Evolutionary conservation across 73 alveolate genomes (phyloP), one percentile per base, ranked within the genome.

Genomic region (Breviolum minutum): DNA sequence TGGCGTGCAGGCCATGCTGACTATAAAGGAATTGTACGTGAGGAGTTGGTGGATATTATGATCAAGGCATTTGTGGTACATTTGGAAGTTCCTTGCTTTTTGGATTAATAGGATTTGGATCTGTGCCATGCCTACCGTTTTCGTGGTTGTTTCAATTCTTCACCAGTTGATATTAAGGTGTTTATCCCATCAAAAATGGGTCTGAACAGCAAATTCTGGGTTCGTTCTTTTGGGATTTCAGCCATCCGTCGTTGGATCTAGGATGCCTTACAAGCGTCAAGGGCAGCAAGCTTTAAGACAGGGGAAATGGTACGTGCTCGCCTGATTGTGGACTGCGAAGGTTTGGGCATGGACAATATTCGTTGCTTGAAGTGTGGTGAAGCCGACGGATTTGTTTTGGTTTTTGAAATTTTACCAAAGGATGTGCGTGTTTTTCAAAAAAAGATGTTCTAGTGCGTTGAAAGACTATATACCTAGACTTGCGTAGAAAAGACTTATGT

Each of bases 1-100:
- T 90, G 97, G 97, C 87, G 97, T 5, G 97, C 97, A 10, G 97
- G 97, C 29, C 60, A 61, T 26, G 97, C 97, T 26, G 97, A 90
- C 76, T 90, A 90, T 74, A 60, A 90, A 27, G 97, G 97, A 29
- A 90, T 90, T 32, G 97, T 90, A 62, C 97, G 97, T 7, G 97
- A 90, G 62, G 97, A 71, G 48, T 20, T 90, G 97, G 88, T 90
- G 7, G 97, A 90, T 22, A 54, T 90, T 54, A 90, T 90, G 97
- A 71, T 71, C 71, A 74, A 90, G 74, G 97, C 97, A 74, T 90
- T 90, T 61, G 76, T 90, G n/a, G 97, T 90, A 30, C 97, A 90
- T 32, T 74, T 90, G 88, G 97, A 90, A 74, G 97, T 24, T n/a
- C n/a, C 94, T 13, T 12, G 80, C 29, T 79, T 63, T 77, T 30